Base-by-base conservation (phyloP, 31 red algal species). In the Odonthalia washingtoniensis region DNA sequence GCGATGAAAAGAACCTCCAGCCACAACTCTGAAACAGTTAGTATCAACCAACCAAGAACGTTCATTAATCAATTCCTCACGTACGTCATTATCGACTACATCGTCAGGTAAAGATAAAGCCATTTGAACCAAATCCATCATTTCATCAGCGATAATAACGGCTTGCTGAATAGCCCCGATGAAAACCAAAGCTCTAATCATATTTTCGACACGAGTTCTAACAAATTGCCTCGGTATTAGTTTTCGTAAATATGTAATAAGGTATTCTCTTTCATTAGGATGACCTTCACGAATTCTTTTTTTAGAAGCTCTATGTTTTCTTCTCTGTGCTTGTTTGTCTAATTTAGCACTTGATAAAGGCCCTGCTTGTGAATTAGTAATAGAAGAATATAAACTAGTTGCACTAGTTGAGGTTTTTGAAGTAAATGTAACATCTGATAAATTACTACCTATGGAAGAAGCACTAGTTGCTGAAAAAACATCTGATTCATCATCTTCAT, bases 341-440 rank as follows among this genome's bases (percentile, higher is more conserved):
- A 91, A 46, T 41, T 91, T 91, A n/a, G 80, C 80, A 40, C 30
- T 44, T 16, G 65, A 66, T 34, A 91, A n/a, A n/a, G 88, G 88
- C 5, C 88, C 88, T 14, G 72, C 72, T 45, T 90, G 89, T 64
- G 28, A 32, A n/a, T n/a, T n/a, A 14, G 72, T n/a, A 16, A 86
- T 26, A 33, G 74, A 73, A 26, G 82, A 80, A 68, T 87, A 92
- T 2, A 92, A 42, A 45, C 90, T 92, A 16, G 90, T 92, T 45
- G 68, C 49, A n/a, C n/a, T n/a, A n/a, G n/a, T n/a, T 41, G 90
- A 86, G 28, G 76, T 92, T 27, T 67, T 75, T 2, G 81, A 86
- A 1, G 75, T 81, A 38, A 92, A 92, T 35, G 81, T 92, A 3
- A 92, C 52, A 64, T 92, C 90, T 30, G 90, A 92, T 45, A 86